Base-by-base conservation (phyloP, 2,329 filamentous ascomycete species). In the Diaporthe sp. region DNA sequence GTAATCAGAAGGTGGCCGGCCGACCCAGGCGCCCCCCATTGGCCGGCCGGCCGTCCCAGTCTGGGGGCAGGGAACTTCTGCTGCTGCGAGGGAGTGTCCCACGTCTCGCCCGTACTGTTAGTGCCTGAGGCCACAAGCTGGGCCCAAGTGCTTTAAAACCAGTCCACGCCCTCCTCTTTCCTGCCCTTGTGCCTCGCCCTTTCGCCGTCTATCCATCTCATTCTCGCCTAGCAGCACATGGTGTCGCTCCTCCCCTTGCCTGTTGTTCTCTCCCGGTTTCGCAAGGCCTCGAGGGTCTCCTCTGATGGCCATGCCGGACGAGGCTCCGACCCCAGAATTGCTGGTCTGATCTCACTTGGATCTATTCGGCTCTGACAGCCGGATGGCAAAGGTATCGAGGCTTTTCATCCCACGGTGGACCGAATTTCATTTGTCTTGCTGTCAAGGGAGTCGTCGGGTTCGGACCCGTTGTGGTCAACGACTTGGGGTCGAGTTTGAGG, bases 361-460 rank as follows among this genome's bases (percentile, higher is more conserved):
- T 55, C 49, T 4, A 4, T 12, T 22, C 65, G 22, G 49, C 34
- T 28, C 46, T 39, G 4, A 28, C 22, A 53, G 46, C 46, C 31
- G 13, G 31, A 19, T 28, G 49, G 31, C 22, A 13, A 37, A 67
- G 75, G 59, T 53, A 68, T 73, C 31, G 69, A 49, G 74, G 51
- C 62, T 59, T 57, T 34, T 17, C 2, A 25, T 17, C 15, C 51
- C 25, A 28, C 34, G 65, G 39, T 55, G 59, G 72, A 68, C 51
- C 34, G 31, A 39, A 46, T 76, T 76, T 74, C 72, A 59, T 72
- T 68, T 76, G 75, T 76, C 39, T 39, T 42, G 22, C 39, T 68
- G 59, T 53, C 67, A 53, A 53, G 53, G 53, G n/a, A 22, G 25
- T 37, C 25, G 58, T 65, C 34, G 37, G 59, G 46, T 37, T 55